Conservation (phyloP, 805 yeast species). For the Saturnispora sekii region DNA sequence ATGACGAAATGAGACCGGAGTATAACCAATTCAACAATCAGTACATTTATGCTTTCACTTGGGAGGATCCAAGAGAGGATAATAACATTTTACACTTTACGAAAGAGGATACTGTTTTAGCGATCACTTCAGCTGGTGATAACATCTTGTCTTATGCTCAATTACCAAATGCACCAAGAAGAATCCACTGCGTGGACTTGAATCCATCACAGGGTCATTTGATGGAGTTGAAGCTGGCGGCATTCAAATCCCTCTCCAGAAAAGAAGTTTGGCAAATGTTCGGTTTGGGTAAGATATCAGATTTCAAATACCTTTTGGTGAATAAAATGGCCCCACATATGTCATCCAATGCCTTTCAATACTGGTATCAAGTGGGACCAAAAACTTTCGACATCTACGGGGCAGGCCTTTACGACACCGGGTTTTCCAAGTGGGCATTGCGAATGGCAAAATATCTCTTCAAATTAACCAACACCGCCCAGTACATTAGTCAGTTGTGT, state of each 20-base stretch:
- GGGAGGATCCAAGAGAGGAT: conserved; percentile 89
- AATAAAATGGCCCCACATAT: conserved; percentile 54
- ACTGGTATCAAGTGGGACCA: conserved; percentile 60
- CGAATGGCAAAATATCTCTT: conserved; percentile 57
- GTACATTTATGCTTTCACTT: conserved; percentile 79
- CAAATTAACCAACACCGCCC: conserved; percentile 41
- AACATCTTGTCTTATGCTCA: conserved; percentile 67
- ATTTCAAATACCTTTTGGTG: conserved; percentile 43
- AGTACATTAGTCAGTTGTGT: conserved; percentile 47
- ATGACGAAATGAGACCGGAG: conserved; percentile 58
- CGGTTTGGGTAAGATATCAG: conserved; percentile 60
- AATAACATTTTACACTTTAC: conserved; percentile 51
- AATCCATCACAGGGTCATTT: conserved; percentile 79
- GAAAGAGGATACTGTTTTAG: conserved; percentile 61
- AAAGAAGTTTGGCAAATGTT: conserved; percentile 65
- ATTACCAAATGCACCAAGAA: conserved; percentile 60
- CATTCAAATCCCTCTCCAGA: conserved; percentile 45
- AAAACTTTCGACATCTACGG: conserved; percentile 46
- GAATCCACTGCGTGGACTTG: conserved; percentile 78
- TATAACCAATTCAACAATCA: conserved; percentile 67
- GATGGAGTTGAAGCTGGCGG: conserved; percentile 68
- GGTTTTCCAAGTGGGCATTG: conserved; percentile 80
- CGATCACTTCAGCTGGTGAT: conserved; percentile 84
- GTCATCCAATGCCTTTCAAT: conserved; percentile 75
- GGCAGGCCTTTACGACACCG: conserved; percentile 67